Percentiles rank a stretch among this genome's conserved stretches.
phyloP scores from a whole-genome alignment of 805 yeast genomes.

The Candida fluviatilis region DNA sequence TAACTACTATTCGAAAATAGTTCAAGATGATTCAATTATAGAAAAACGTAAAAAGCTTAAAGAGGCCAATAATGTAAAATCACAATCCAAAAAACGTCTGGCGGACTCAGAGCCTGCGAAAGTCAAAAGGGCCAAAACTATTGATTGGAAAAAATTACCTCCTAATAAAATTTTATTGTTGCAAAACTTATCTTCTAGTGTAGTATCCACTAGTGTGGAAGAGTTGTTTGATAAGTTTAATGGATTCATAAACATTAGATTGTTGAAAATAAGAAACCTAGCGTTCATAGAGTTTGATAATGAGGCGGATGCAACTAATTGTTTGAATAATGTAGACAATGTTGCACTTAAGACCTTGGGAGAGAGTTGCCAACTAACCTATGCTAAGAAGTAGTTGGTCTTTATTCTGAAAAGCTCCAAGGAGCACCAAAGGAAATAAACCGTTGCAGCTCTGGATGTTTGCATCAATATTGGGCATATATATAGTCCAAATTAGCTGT shows the following conservation, averaged over 20 bases:
- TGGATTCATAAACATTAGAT: conserved; percentile 66
- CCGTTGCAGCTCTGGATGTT: too few species aligned
- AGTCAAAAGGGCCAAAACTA: conserved; percentile 14
- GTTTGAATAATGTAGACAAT: conserved; percentile 15
- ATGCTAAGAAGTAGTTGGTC: conserved; percentile 27
- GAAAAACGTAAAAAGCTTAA: conserved; percentile 17
- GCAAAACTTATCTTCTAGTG: conserved; percentile 54
- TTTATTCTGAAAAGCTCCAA: neutral
- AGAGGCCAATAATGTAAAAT: conserved; percentile 14
- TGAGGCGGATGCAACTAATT: conserved; percentile 45
- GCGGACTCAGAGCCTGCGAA: conserved; percentile 11
- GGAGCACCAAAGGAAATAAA: neutral
- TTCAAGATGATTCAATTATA: conserved; percentile 17
- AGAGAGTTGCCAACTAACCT: conserved; percentile 20
- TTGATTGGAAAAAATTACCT: conserved; percentile 37
- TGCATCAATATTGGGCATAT: too few species aligned
- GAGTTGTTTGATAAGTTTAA: conserved; percentile 43
- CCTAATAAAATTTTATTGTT: conserved; percentile 69
- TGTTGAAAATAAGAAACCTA: conserved; percentile 62
- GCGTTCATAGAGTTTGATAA: conserved; percentile 78
- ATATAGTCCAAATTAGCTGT: too few species aligned
- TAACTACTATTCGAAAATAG: conserved; percentile 11
- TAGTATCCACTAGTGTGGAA: conserved; percentile 31
- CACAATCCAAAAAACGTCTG: conserved; percentile 6
- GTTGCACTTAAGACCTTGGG: conserved; percentile 16